phyloP scores from a whole-genome alignment of 805 yeast genomes.

The Monosporozyma servazzii region DNA sequence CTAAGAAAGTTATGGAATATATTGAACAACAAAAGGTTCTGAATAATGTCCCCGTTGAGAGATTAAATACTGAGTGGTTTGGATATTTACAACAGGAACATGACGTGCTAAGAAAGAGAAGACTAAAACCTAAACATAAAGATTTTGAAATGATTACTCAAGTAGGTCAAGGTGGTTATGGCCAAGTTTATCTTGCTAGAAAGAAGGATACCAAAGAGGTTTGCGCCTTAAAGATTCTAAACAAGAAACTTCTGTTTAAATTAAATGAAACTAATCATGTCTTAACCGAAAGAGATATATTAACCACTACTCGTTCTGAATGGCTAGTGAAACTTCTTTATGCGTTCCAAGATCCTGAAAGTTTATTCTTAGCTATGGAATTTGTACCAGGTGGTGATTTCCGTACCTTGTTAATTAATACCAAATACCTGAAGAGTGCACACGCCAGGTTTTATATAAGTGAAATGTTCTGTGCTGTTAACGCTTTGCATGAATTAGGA shows the following conservation, averaged over 20 bases:
- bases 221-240: slow-evolving; percentile 87
- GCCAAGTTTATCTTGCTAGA: slow-evolving; percentile 93
- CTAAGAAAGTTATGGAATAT: slow-evolving; percentile 56
- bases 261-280: slow-evolving; percentile 94
- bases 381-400: slow-evolving; percentile 99
- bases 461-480: slow-evolving; percentile 93
- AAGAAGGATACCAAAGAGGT: slow-evolving; percentile 91
- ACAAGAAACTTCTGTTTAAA: slow-evolving; percentile 75
- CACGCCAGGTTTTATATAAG: slow-evolving; percentile 92
- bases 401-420: slow-evolving; percentile 85
- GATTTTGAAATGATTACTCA: slow-evolving; percentile 96
- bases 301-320: slow-evolving; percentile 90
- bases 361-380: slow-evolving; percentile 94
- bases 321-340: slow-evolving; percentile 92
- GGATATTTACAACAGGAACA: slow-evolving; percentile 78
- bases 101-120: slow-evolving; percentile 72
- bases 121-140: slow-evolving; percentile 86
- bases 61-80: slow-evolving; percentile 53
- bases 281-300: slow-evolving; percentile 88
- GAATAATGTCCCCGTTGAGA: slow-evolving; percentile 28
- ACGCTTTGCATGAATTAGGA: slow-evolving; percentile 88
- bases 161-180: slow-evolving; percentile 99
- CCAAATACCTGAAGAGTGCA: slow-evolving; percentile 85
- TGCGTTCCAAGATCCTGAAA: slow-evolving; percentile 89
- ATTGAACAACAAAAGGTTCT: slow-evolving; percentile 31